These are phyloP conservation scores for Picea abies DNA, from an alignment of 83 land plant species.

Conservation along the genomic window DNA sequence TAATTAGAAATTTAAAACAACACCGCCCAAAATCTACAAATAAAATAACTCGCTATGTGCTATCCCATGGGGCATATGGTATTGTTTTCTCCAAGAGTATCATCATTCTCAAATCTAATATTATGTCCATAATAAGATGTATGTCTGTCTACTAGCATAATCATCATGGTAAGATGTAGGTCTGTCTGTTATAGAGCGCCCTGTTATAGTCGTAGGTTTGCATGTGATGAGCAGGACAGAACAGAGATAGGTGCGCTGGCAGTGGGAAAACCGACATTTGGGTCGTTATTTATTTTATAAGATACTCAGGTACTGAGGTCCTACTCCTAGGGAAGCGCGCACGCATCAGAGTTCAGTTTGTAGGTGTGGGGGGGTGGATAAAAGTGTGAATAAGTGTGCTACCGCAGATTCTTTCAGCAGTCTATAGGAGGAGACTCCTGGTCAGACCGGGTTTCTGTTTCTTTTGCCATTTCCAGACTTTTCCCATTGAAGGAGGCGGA, in stretches of 20 bases:
- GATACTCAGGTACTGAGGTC: neutral
- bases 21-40: too few species aligned
- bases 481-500: too few species aligned
- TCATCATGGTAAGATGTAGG: neutral
- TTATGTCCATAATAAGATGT: neutral
- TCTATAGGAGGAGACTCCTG: too few species aligned
- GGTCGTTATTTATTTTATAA: neutral
- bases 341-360: neutral
- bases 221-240: neutral
- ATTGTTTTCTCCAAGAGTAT: too few species aligned
- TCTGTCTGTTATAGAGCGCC: neutral
- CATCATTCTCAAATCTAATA: too few species aligned
- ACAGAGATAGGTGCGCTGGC: slow-evolving; percentile 10
- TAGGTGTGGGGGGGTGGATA: neutral
- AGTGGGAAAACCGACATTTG: slow-evolving; percentile 2
- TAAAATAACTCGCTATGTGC: too few species aligned
- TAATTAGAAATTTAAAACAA: too few species aligned
- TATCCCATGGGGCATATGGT: too few species aligned
- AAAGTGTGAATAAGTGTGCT: neutral
- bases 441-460: too few species aligned
- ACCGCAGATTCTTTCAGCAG: neutral
- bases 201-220: neutral
- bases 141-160: neutral
- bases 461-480: too few species aligned
- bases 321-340: slow-evolving; percentile 11